Conservation (phyloP, 2,329 filamentous ascomycete genomes). For the Fusarium austroafricanum region DNA sequence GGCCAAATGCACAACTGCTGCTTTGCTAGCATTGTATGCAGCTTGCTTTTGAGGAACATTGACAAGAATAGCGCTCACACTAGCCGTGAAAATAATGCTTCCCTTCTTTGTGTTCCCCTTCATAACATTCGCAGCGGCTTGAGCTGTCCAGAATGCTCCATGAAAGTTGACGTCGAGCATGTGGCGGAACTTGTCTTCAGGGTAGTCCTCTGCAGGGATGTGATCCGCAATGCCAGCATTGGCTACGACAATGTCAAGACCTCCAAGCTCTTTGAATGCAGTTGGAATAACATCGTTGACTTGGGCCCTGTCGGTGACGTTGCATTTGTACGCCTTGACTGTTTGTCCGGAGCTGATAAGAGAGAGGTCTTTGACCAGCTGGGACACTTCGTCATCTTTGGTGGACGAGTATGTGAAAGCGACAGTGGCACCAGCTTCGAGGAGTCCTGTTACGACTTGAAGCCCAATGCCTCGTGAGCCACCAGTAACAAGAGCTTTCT, state of each 20-base stretch:
- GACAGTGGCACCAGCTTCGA: conserved; percentile 41
- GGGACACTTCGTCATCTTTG: background rate
- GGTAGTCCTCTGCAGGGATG: conserved; percentile 51
- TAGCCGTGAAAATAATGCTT: conserved; percentile 56
- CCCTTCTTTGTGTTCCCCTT: conserved; percentile 48
- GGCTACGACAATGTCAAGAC: conserved; percentile 56
- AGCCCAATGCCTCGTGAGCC: conserved; percentile 66
- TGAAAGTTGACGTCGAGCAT: conserved; percentile 56
- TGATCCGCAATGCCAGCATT: conserved; percentile 56
- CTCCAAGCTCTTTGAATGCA: conserved; percentile 52
- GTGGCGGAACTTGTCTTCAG: conserved; percentile 52
- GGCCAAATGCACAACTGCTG: conserved; percentile 54
- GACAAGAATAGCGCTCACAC: conserved; percentile 54
- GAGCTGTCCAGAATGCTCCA: conserved; percentile 57
- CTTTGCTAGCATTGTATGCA: conserved; percentile 58
- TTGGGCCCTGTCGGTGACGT: conserved; percentile 23
- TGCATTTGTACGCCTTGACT: background rate
- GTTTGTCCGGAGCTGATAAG: background rate
- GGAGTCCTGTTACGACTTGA: conserved; percentile 33
- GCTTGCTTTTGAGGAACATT: conserved; percentile 56
- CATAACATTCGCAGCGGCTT: conserved; percentile 55
- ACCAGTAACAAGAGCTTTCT: conserved; percentile 63
- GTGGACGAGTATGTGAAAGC: conserved; percentile 31
- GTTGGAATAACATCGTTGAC: conserved; percentile 45
- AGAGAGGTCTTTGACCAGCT: background rate